These are phyloP conservation scores for Fusarium brachygibbosum DNA, from an alignment of 2,329 filamentous ascomycete genomes.

Conservation along the genomic window DNA sequence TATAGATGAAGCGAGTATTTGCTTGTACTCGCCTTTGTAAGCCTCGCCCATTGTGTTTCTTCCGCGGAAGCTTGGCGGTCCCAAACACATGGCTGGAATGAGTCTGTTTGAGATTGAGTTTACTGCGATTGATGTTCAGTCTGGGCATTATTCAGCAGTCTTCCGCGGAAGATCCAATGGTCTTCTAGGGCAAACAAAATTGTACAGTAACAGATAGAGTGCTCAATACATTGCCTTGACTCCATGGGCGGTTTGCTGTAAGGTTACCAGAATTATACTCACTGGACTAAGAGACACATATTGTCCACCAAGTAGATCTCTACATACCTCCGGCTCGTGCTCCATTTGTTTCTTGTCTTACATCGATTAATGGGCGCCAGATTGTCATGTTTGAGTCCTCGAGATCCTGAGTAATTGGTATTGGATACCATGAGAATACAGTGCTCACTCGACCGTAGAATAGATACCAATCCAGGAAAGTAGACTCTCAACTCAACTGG, in stretches of 20 bases:
- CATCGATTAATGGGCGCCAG: too few species aligned
- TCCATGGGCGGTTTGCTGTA: accelerated
- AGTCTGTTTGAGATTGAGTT: not conserved
- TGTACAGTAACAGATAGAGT: not conserved
- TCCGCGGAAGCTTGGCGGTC: not conserved
- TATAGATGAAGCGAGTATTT: not conserved
- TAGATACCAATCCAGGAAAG: too few species aligned
- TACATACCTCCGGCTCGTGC: too few species aligned
- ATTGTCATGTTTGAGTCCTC: too few species aligned
- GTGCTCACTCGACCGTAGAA: too few species aligned
- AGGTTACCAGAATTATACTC: not conserved
- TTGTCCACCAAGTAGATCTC: not conserved
- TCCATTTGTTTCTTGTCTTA: too few species aligned
- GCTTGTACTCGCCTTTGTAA: not conserved
- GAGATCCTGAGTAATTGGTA: too few species aligned
- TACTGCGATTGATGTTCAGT: not conserved
- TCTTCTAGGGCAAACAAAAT: not conserved
- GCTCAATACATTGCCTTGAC: not conserved
- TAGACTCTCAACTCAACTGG: too few species aligned
- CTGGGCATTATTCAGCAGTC: not conserved
- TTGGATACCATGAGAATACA: too few species aligned
- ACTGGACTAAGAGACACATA: not conserved
- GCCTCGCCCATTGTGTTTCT: not conserved
- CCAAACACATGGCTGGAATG: not conserved
- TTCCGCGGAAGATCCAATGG: not conserved